These are phyloP conservation scores for Cutaneotrichosporon sp. DNA, from an alignment of 1,284 basidiomycete genomes.

Conservation along the genomic window DNA sequence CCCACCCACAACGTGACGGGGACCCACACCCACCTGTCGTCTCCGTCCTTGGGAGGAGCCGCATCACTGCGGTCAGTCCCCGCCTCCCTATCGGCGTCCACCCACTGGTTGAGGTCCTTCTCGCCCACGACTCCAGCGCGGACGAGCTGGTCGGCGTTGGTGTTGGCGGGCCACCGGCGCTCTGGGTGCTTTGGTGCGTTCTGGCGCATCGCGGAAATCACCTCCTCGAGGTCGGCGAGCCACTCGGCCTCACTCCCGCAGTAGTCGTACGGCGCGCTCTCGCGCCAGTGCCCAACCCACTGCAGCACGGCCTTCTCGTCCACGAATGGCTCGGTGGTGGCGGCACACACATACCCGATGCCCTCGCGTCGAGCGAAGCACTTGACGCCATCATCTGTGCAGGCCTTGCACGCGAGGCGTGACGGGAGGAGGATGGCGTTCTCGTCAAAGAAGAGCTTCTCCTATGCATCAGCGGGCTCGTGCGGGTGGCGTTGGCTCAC, in stretches of 20 bases:
- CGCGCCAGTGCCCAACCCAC: conserved; percentile 1
- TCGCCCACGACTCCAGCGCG: background rate
- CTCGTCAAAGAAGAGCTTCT: conserved; percentile 7
- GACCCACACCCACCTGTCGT: conserved; percentile 3
- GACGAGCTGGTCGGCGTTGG: conserved; percentile 1
- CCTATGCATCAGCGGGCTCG: background rate
- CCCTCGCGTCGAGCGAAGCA: background rate
- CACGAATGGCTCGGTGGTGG: background rate
- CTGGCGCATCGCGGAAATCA: background rate
- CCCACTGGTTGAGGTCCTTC: conserved; percentile 5
- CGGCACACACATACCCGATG: background rate
- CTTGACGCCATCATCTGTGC: background rate
- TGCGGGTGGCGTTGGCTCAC: background rate
- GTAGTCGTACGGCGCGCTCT: background rate
- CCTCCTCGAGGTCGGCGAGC: background rate
- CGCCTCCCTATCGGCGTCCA: background rate
- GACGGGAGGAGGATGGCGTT: conserved; percentile 1
- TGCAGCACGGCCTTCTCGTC: background rate
- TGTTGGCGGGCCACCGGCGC: background rate
- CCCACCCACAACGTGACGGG: background rate
- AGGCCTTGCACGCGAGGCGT: background rate
- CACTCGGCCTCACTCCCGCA: conserved; percentile 2
- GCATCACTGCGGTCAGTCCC: background rate
- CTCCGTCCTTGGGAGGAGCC: background rate
- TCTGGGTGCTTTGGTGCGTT: background rate